phyloP scores from a whole-genome alignment of 345 rosid species.

The Arabis alpina region DNA sequence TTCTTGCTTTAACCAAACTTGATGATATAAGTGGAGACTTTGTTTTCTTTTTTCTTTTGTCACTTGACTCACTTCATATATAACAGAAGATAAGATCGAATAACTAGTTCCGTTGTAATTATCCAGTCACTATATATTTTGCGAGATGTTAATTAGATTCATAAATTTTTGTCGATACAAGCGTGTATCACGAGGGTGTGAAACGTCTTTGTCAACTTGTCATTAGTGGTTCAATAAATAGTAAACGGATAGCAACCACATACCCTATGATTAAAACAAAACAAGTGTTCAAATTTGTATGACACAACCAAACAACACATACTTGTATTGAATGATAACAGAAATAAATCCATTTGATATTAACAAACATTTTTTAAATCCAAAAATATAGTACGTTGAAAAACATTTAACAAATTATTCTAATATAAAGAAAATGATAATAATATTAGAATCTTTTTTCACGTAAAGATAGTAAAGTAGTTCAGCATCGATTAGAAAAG shows the following conservation, averaged over 20 bases:
- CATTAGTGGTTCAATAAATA: slow-evolving; percentile 31
- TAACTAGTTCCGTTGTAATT: not conserved
- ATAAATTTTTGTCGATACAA: slow-evolving; percentile 2
- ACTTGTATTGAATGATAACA: not conserved
- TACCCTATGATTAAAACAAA: not conserved
- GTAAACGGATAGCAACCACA: slow-evolving; percentile 11
- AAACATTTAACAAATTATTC: too few relatives aligned
- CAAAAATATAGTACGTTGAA: too few relatives aligned
- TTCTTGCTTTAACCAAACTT: slow-evolving; percentile 25
- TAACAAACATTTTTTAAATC: too few relatives aligned
- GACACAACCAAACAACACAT: not conserved
- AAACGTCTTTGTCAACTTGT: slow-evolving; percentile 20
- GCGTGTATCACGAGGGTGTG: slow-evolving; percentile 10
- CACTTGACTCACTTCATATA: not conserved
- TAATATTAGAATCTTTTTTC: too few relatives aligned
- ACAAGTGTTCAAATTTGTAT: not conserved
- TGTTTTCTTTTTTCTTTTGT: not conserved
- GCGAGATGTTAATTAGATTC: not conserved
- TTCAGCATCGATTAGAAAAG: slow-evolving; percentile 6
- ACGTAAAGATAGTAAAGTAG: slow-evolving; percentile 17
- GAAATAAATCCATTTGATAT: not conserved
- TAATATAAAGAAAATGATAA: too few relatives aligned
- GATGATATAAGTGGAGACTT: slow-evolving; percentile 19
- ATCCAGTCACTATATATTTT: slow-evolving; percentile 22
- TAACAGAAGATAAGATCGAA: not conserved